A percentile compares a stretch with the other conserved stretches of the same genome.
These are phyloP conservation scores for Carex scoparia DNA, from an alignment of 176 grass and related monocot genomes.

Conservation along the genomic window DNA sequence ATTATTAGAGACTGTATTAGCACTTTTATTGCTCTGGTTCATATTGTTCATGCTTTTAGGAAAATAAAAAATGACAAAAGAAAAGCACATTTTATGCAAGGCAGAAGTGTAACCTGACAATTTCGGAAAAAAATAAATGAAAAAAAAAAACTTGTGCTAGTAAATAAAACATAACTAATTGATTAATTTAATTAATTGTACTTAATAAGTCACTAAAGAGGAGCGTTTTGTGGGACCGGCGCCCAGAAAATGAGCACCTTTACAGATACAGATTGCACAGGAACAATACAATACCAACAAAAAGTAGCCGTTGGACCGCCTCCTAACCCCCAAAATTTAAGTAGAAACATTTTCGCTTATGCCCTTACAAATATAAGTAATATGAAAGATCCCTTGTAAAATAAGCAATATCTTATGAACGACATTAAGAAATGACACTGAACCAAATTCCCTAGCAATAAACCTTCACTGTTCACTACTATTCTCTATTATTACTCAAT, in stretches of 20 bases:
- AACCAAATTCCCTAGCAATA: background rate
- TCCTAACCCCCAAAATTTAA: background rate
- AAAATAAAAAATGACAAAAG: background rate
- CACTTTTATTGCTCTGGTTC: background rate
- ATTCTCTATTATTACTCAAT: background rate
- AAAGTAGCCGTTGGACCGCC: constrained; percentile 40
- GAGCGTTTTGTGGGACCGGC: background rate
- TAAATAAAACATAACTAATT: background rate
- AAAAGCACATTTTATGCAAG: background rate
- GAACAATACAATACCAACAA: constrained; percentile 4
- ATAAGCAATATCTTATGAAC: background rate
- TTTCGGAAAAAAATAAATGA: background rate
- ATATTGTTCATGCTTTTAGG: background rate
- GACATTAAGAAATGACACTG: background rate
- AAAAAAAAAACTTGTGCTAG: background rate
- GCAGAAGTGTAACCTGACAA: background rate
- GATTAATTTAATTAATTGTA: constrained; percentile 13
- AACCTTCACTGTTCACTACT: background rate
- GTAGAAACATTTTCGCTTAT: background rate
- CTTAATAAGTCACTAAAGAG: background rate
- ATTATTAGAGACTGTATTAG: too few relatives aligned
- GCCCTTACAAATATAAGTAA: constrained; percentile 5
- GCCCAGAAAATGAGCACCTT: background rate
- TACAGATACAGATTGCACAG: constrained; percentile 23
- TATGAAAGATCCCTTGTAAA: background rate